Evolutionary conservation across 768 basidiomycete species (phyloP).

Genomic region (Termitomyces sp.): DNA sequence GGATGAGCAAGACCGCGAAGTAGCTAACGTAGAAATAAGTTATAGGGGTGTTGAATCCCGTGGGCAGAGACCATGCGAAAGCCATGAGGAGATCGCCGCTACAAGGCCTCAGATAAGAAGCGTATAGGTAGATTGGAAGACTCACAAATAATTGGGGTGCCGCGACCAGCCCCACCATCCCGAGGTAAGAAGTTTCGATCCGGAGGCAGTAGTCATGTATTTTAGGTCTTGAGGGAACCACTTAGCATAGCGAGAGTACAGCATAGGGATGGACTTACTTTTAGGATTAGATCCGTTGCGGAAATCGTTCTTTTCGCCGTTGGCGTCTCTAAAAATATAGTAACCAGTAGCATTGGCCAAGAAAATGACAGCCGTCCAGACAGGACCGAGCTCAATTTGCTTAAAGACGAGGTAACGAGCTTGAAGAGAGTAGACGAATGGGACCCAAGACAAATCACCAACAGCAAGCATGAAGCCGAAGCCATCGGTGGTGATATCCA

Average conservation of each 20-base stretch:
- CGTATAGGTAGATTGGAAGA: constrained; percentile 3
- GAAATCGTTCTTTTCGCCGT: constrained; percentile 95
- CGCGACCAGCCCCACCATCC: constrained; percentile 97
- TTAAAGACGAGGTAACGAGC: constrained; percentile 93
- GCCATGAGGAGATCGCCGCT: constrained; percentile 65
- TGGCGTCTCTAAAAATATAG: constrained; percentile 86
- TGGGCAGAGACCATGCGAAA: constrained; percentile 90
- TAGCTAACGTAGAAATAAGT: constrained; percentile 95
- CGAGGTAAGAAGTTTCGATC: constrained; percentile 87
- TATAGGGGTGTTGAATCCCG: constrained; percentile 87
- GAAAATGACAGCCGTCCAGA: constrained; percentile 55
- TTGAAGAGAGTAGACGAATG: constrained; percentile 91
- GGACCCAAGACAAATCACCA: constrained; percentile 92
- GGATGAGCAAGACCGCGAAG: constrained; percentile 85
- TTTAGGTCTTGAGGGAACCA: constrained; percentile 10
- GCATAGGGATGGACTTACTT: constrained; percentile 43
- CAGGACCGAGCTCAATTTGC: constrained; percentile 70
- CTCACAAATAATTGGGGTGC: constrained; percentile 89
- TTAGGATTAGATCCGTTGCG: constrained; percentile 92
- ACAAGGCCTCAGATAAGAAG: background rate
- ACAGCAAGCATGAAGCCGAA: constrained; percentile 98
- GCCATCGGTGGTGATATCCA: constrained; percentile 97
- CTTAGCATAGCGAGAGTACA: background rate
- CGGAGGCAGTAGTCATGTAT: constrained; percentile 56
- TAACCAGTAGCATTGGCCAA: constrained; percentile 70